phyloP scores from a whole-genome alignment of 2,329 filamentous ascomycete genomes.

The Colletotrichum salicis region DNA sequence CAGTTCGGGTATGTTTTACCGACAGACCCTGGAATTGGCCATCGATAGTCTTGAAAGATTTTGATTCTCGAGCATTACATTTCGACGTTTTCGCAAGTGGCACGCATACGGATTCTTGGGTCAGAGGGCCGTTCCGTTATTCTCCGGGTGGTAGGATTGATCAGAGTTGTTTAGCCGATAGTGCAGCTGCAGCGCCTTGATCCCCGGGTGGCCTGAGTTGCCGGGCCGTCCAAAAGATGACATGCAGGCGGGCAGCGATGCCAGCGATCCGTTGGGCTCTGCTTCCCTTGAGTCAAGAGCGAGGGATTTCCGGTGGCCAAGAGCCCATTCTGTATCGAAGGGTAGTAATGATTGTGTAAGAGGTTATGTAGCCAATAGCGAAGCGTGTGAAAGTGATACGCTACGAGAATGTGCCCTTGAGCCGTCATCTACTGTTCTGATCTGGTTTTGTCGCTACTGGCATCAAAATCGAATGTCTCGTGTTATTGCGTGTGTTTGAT shows the following conservation, averaged over 20 bases:
- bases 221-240: conserved; percentile 12
- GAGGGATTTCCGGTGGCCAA: conserved; percentile 4
- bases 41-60: not conserved
- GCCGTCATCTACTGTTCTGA: not conserved
- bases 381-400: not conserved
- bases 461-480: not conserved
- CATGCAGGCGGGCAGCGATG: conserved; percentile 14
- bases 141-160: not conserved
- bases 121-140: not conserved
- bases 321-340: conserved; percentile 9
- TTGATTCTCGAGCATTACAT: not conserved
- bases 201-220: conserved; percentile 1
- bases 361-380: not conserved
- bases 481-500: not conserved
- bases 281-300: conserved; percentile 21
- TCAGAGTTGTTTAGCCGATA: conserved; percentile 25
- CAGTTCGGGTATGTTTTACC: not conserved
- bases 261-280: conserved; percentile 13
- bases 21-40: not conserved
- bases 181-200: conserved; percentile 7
- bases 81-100: not conserved
- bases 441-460: not conserved
- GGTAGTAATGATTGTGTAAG: conserved; percentile 1
- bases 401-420: not conserved
- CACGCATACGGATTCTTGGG: not conserved